A percentile compares a stretch with the other conserved stretches of the same genome.
Evolutionary conservation across 208 protist genomes (phyloP).

Genomic region (Leishmania lainsoni): DNA sequence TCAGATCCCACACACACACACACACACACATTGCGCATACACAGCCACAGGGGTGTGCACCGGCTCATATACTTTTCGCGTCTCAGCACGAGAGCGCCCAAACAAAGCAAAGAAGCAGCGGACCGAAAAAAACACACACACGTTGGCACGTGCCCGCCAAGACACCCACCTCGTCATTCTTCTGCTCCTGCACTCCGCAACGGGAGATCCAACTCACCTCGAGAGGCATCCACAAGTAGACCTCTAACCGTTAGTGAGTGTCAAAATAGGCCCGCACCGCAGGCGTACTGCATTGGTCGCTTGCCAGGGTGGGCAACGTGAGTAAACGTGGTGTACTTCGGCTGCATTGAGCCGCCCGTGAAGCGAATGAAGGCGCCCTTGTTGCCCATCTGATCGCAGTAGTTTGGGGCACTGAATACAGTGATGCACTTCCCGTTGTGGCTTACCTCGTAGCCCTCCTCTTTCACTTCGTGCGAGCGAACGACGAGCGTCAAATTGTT

Average conservation of each 20-base stretch:
- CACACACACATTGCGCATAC: background rate
- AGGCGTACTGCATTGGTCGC: conserved; percentile 83
- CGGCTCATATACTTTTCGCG: background rate
- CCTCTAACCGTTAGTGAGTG: background rate
- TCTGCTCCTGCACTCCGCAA: background rate
- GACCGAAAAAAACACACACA: background rate
- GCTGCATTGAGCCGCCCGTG: conserved; percentile 76
- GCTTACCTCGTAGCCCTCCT: conserved; percentile 95
- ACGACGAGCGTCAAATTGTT: conserved; percentile 96
- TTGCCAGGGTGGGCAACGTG: conserved; percentile 81
- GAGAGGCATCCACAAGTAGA: too few relatives aligned
- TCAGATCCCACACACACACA: background rate
- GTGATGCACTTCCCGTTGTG: conserved; percentile 94
- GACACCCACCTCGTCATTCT: background rate
- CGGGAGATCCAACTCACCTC: background rate
- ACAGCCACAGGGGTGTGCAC: background rate
- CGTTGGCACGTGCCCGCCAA: background rate
- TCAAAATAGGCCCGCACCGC: conserved; percentile 59
- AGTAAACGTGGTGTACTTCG: conserved; percentile 76
- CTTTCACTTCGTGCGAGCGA: conserved; percentile 98
- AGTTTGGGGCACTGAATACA: conserved; percentile 99
- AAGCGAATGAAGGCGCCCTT: conserved; percentile 91
- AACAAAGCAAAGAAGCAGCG: background rate
- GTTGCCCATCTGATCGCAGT: conserved; percentile 97
- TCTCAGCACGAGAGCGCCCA: background rate